Base-by-base conservation (phyloP, 257 asterid species). In the Salvia splendens region DNA sequence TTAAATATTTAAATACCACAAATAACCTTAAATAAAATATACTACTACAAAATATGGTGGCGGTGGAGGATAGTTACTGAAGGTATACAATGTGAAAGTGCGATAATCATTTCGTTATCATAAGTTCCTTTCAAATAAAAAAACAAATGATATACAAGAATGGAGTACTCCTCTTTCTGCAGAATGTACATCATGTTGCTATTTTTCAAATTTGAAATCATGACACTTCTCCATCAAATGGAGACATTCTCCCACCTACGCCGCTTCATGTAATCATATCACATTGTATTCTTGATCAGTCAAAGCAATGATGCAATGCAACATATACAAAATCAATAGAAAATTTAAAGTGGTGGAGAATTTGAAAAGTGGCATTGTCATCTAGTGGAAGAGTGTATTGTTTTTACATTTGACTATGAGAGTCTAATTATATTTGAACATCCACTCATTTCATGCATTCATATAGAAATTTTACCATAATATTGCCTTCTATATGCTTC, bases 221-320 rank as follows among this genome's bases (percentile, higher is more conserved):
- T 14, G 69, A 72, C 52, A 81, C 54, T 43, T 72, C 81, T 55
- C 83, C 12, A 77, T 79, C 80, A 79, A 12, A 52, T 59, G 65
- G 65, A 68, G 79, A 79, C 85, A 79, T 61, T 45, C 77, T 76
- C 73, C 87, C 87, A 76, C 86, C 63, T 84, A 74, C 86, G 88
- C 86, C 85, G 85, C 83, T 78, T 72, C 50, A 24, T 72, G 74
- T 52, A 78, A 80, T 82, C 75, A 80, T 79, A 53, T 58, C 75
- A 20, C 24, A 51, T 59, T 50, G 8, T 58, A 35, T 54, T 70
- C 78, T 64, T 73, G 4, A 65, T 56, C 28, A 65, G 85, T 77
- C 87, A 77, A 79, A 75, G 74, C 58, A 77, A 79, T 77, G 51
- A 77, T 81, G 64, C 66, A 51, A 61, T 24, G 30, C 30, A 24